phyloP scores from a whole-genome alignment of 192 early-diverging fungal genomes.

The Chytriomyces confervae region DNA sequence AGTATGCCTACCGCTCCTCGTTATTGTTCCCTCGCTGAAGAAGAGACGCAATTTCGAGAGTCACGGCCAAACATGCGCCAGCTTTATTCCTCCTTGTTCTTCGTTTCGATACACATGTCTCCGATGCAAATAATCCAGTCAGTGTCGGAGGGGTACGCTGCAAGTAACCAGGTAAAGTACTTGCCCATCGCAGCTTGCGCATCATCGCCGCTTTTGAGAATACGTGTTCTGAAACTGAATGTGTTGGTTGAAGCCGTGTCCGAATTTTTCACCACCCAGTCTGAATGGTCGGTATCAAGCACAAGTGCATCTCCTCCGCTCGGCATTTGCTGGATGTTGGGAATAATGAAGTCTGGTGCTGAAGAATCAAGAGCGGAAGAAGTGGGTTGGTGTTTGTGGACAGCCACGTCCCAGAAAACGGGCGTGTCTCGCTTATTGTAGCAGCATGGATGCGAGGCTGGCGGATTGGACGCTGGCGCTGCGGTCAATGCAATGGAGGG shows the following conservation, averaged over 20 bases:
- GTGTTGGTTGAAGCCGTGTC: neutral
- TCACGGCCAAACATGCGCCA: no score
- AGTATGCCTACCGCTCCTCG: no score
- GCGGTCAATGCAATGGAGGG: neutral
- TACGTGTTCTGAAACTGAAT: slow-evolving; percentile 12
- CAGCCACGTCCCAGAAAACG: slow-evolving; percentile 21
- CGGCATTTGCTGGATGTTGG: slow-evolving; percentile 19
- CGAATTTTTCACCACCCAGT: slow-evolving; percentile 16
- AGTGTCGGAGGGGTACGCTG: neutral
- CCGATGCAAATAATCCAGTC: slow-evolving; percentile 33
- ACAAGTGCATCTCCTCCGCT: slow-evolving; percentile 13
- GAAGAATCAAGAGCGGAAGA: neutral
- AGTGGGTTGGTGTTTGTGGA: neutral
- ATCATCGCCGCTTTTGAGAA: slow-evolving; percentile 4
- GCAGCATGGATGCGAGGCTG: slow-evolving; percentile 24
- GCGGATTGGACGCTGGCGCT: neutral
- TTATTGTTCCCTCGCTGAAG: no score
- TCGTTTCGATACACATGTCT: slow-evolving; percentile 11
- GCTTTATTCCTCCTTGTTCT: neutral
- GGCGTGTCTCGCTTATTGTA: neutral
- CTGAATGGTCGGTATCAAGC: slow-evolving; percentile 30
- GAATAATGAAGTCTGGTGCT: neutral
- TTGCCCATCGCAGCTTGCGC: neutral
- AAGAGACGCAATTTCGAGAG: no score
- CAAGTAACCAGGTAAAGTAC: slow-evolving; percentile 15